A percentile compares a stretch with the other conserved stretches of the same genome.
phyloP scores from a whole-genome alignment of 768 basidiomycete species.

The Phanerochaete carnosa region DNA sequence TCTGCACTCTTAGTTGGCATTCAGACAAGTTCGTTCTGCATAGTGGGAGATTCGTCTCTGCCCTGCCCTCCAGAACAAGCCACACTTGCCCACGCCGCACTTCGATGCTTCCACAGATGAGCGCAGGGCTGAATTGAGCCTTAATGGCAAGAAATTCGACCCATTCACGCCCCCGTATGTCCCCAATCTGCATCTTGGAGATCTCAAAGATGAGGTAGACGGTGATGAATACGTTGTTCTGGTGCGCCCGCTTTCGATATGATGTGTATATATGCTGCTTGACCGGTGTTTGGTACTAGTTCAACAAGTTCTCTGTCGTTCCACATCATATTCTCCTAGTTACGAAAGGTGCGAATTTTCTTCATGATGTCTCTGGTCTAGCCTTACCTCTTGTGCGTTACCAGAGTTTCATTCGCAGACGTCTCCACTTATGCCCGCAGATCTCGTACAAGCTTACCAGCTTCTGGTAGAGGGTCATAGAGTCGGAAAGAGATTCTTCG shows the following conservation, averaged over 20 bases:
- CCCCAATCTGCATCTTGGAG: constrained; percentile 70
- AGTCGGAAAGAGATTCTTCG: constrained; percentile 58
- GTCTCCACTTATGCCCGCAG: constrained; percentile 73
- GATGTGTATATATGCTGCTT: neutral
- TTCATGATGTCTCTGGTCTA: neutral
- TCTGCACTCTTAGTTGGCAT: neutral
- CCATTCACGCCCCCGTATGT: constrained; percentile 90
- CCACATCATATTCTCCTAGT: constrained; percentile 86
- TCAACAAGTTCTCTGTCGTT: constrained; percentile 86
- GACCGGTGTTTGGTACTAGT: constrained; percentile 33
- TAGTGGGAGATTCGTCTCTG: constrained; percentile 89
- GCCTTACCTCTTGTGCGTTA: neutral
- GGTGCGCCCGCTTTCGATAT: constrained; percentile 38
- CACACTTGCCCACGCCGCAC: constrained; percentile 43
- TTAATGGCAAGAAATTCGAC: constrained; percentile 39
- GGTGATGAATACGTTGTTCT: constrained; percentile 63
- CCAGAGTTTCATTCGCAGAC: constrained; percentile 78
- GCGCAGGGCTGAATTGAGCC: constrained; percentile 21
- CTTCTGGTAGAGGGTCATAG: constrained; percentile 67
- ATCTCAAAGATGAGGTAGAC: constrained; percentile 59
- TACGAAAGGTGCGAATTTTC: constrained; percentile 60
- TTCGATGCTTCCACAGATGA: constrained; percentile 28
- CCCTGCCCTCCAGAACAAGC: constrained; percentile 82
- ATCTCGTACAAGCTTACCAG: constrained; percentile 75
- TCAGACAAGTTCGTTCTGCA: neutral